Evolutionary conservation across 495 filamentous ascomycete species (phyloP).

Genomic region (Aspergillus funiculosus): DNA sequence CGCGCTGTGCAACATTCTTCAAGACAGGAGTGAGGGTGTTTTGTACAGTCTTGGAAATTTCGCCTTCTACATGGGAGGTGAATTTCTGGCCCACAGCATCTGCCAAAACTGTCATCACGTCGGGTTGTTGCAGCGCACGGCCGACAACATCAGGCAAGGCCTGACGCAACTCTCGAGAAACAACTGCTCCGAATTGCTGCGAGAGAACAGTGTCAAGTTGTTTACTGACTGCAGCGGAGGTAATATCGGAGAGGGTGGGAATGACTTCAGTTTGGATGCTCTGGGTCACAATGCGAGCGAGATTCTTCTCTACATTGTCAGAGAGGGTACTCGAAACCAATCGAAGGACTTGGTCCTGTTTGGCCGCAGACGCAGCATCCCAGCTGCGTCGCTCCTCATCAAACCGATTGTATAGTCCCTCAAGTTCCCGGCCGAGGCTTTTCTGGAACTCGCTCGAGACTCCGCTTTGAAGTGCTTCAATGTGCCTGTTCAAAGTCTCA

Average conservation of each 20-base stretch:
- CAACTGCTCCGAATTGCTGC: conserved; percentile 41
- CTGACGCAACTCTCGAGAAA: conserved; percentile 52
- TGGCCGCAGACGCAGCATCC: conserved; percentile 59
- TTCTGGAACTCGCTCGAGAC: conserved; percentile 53
- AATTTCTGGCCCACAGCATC: conserved; percentile 65
- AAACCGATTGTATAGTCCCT: conserved; percentile 53
- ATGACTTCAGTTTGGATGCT: conserved; percentile 62
- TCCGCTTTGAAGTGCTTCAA: conserved; percentile 50
- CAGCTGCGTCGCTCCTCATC: conserved; percentile 60
- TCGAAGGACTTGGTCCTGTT: conserved; percentile 74
- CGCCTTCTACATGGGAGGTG: conserved; percentile 58
- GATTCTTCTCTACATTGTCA: conserved; percentile 79
- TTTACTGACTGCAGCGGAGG: conserved; percentile 51
- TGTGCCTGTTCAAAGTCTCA: conserved; percentile 44
- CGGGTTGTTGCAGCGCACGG: conserved; percentile 61
- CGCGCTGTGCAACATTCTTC: conserved; percentile 51
- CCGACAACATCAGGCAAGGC: conserved; percentile 50
- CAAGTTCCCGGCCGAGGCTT: conserved; percentile 51
- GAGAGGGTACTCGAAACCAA: conserved; percentile 82
- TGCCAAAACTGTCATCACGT: conserved; percentile 61
- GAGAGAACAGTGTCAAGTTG: conserved; percentile 51
- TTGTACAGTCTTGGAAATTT: conserved; percentile 57
- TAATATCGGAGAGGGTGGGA: conserved; percentile 48
- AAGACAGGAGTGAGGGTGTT: conserved; percentile 59
- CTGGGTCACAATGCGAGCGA: conserved; percentile 61